Percentiles rank a stretch among this genome's conserved stretches.
These are phyloP conservation scores for Ascochyta rabiei DNA, from an alignment of 2,329 filamentous ascomycete species.

Conservation along the genomic window DNA sequence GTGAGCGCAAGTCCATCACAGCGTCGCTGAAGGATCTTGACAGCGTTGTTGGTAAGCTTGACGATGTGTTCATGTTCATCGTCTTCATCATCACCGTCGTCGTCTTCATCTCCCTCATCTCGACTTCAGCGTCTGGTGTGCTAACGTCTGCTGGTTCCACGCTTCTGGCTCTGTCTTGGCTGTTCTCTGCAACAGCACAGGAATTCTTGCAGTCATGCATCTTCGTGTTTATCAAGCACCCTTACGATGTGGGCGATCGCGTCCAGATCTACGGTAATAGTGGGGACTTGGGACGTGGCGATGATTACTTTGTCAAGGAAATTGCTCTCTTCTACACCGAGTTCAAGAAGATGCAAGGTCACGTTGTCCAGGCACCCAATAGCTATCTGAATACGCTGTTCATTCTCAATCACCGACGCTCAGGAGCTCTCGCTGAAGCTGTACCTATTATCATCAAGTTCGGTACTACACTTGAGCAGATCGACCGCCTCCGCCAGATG, in stretches of 20 bases:
- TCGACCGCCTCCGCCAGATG: constrained; percentile 78
- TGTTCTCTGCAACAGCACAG: constrained; percentile 89
- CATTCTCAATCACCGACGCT: constrained; percentile 92
- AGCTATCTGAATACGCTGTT: constrained; percentile 91
- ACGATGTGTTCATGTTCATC: constrained; percentile 87
- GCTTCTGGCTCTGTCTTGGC: constrained; percentile 88
- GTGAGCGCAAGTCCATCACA: constrained; percentile 93
- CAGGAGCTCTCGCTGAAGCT: constrained; percentile 84
- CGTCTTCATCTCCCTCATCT: constrained; percentile 88
- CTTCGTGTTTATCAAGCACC: constrained; percentile 96
- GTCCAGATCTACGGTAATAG: constrained; percentile 92
- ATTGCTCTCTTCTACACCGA: constrained; percentile 93
- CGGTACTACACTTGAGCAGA: constrained; percentile 81
- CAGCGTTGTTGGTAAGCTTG: constrained; percentile 88
- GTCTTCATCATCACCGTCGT: constrained; percentile 80
- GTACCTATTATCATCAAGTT: constrained; percentile 86
- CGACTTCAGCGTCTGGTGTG: constrained; percentile 85
- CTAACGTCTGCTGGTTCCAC: constrained; percentile 88
- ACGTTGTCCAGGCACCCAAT: constrained; percentile 95
- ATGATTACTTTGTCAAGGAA: constrained; percentile 96
- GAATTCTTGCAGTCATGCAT: constrained; percentile 94
- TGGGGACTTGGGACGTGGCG: constrained; percentile 75
- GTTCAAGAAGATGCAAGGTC: constrained; percentile 98
- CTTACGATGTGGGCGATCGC: constrained; percentile 93
- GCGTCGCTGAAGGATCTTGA: constrained; percentile 94